Evolutionary conservation across 2,329 filamentous ascomycete species (phyloP).

Genomic region (Colletotrichum shisoi): DNA sequence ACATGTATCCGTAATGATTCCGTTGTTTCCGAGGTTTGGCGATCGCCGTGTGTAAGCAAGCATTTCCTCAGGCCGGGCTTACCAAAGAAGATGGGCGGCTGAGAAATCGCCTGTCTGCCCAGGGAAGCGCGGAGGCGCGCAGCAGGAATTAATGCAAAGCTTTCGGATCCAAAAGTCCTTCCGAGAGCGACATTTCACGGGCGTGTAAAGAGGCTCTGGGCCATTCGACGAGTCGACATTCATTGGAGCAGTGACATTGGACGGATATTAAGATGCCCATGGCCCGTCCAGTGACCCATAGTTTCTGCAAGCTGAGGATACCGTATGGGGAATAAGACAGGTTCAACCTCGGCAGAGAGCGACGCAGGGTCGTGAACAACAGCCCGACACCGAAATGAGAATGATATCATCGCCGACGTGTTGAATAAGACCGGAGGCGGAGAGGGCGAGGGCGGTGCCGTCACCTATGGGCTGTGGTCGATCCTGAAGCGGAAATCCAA

Average conservation of each 20-base stretch:
- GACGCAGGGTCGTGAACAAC: constrained; percentile 16
- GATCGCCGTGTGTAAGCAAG: background rate
- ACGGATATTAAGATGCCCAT: constrained; percentile 10
- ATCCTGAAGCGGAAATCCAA: background rate
- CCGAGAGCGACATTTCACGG: background rate
- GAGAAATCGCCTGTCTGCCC: constrained; percentile 6
- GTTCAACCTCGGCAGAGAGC: constrained; percentile 29
- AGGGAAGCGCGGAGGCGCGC: constrained; percentile 8
- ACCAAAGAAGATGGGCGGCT: constrained; percentile 25
- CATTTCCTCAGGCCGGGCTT: constrained; percentile 3
- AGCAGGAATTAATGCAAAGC: background rate
- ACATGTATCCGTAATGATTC: constrained; percentile 3
- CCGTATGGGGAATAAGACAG: background rate
- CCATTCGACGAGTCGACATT: constrained; percentile 17
- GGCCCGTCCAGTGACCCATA: constrained; percentile 17
- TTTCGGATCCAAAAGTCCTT: constrained; percentile 16
- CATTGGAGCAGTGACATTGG: constrained; percentile 19
- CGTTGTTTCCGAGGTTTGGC: constrained; percentile 1
- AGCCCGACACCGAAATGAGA: constrained; percentile 22
- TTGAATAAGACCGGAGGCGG: background rate
- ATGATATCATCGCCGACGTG: constrained; percentile 28
- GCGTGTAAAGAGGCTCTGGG: constrained; percentile 1
- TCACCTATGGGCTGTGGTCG: background rate
- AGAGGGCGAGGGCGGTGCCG: background rate
- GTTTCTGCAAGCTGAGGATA: constrained; percentile 7